Evolutionary conservation across 371 early-diverging fungal genomes (phyloP).

Genomic region (Sporodiniella umbellata): DNA sequence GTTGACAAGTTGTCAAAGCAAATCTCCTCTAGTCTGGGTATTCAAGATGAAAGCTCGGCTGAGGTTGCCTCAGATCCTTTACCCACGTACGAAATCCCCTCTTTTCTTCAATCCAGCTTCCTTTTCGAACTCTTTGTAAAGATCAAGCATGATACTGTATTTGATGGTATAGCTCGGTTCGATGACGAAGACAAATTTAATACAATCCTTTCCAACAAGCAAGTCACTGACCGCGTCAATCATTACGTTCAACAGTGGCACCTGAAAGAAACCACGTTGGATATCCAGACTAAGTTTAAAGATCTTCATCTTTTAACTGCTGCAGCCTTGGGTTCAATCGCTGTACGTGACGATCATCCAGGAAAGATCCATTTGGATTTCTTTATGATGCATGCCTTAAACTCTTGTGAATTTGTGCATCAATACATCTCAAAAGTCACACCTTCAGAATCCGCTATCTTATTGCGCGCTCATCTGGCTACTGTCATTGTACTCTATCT

Average conservation of each 20-base stretch:
- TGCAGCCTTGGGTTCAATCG: slow-evolving; percentile 28
- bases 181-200: slow-evolving; percentile 14
- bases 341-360: slow-evolving; percentile 22
- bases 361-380: slow-evolving; percentile 34
- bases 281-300: slow-evolving; percentile 29
- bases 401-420: slow-evolving; percentile 52
- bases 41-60: slow-evolving; percentile 9
- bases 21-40: slow-evolving; percentile 2
- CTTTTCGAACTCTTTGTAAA: slow-evolving; percentile 22
- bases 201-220: slow-evolving; percentile 19
- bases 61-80: neutral
- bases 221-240: slow-evolving; percentile 24
- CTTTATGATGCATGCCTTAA: slow-evolving; percentile 55
- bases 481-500: slow-evolving; percentile 35
- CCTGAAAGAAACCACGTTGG: slow-evolving; percentile 24
- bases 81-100: slow-evolving; percentile 6
- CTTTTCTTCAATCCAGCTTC: slow-evolving; percentile 16
- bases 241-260: slow-evolving; percentile 31
- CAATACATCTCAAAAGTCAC: slow-evolving; percentile 24
- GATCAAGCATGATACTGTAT: slow-evolving; percentile 28
- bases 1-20: slow-evolving; percentile 10
- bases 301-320: slow-evolving; percentile 29
- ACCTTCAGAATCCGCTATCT: slow-evolving; percentile 30
- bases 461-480: slow-evolving; percentile 41
- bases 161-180: slow-evolving; percentile 23